Conservation (phyloP, 306 rosid genomes). For the Cucurbita pepo region DNA sequence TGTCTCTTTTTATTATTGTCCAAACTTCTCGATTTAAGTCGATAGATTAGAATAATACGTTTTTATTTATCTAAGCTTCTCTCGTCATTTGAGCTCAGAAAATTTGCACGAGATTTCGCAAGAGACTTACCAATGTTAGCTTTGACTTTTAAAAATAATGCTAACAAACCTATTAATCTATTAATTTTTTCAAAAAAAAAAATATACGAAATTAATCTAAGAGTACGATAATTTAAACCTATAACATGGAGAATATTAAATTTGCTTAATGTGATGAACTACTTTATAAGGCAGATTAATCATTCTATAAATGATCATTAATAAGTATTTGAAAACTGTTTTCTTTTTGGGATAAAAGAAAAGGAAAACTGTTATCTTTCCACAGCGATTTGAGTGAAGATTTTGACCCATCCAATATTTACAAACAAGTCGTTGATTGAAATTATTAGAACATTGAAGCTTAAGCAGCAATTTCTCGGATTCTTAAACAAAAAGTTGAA, state of each 20-base stretch:
- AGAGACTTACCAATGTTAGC: no score
- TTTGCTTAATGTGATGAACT: not conserved
- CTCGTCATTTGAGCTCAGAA: no score
- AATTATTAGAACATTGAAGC: not conserved
- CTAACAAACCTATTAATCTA: no score
- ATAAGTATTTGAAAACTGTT: not conserved
- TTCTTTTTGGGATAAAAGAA: not conserved
- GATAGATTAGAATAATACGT: no score
- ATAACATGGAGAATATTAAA: no score
- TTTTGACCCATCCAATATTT: not conserved
- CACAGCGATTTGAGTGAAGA: not conserved
- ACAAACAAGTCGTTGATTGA: not conserved
- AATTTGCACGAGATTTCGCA: no score
- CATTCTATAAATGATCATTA: not conserved
- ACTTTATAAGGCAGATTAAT: not conserved
- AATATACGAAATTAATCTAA: no score
- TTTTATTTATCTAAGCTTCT: no score
- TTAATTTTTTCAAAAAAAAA: no score
- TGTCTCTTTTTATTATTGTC: not conserved
- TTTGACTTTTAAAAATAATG: no score
- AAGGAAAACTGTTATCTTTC: not conserved
- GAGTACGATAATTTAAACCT: no score
- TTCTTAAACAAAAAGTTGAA: not conserved
- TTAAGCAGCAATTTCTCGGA: not conserved
- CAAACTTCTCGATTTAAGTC: no score